These are phyloP conservation scores for Sclerotinia nivalis DNA, from an alignment of 2,329 filamentous ascomycete genomes.

Conservation along the genomic window DNA sequence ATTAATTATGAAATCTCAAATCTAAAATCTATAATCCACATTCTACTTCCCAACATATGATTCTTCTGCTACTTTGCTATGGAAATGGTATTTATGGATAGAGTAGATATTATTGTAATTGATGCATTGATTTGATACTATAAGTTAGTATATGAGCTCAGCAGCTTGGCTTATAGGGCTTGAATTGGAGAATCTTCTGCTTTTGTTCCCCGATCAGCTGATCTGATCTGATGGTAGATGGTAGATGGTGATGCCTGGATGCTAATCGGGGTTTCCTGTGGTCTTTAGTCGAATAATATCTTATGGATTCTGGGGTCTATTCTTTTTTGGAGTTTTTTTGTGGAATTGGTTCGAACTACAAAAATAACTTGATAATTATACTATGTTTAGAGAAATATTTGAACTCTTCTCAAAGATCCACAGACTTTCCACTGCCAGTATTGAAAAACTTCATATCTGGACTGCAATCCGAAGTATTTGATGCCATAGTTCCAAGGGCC, in stretches of 20 bases:
- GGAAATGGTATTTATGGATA: not conserved
- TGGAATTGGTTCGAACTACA: not conserved
- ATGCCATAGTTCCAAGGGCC: not conserved
- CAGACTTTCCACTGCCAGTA: not conserved
- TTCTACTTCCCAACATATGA: too few species aligned
- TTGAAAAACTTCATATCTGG: not conserved
- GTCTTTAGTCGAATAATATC: not conserved
- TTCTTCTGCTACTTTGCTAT: not conserved
- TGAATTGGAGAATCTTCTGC: not conserved
- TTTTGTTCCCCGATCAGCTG: too few species aligned
- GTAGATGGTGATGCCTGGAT: not conserved
- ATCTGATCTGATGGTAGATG: not conserved
- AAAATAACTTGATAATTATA: not conserved
- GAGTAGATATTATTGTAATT: not conserved
- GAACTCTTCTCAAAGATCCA: not conserved
- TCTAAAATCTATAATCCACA: not conserved
- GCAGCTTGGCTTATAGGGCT: not conserved
- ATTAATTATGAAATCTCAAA: too few species aligned
- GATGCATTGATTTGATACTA: not conserved
- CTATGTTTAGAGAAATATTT: not conserved
- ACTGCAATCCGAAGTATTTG: not conserved
- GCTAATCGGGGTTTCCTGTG: not conserved
- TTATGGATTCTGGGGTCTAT: not conserved
- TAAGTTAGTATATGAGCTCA: not conserved
- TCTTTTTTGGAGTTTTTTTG: fast-evolving